Base-by-base conservation (phyloP, 352 stramenopile genomes). In the Globisporangium camurandrum region DNA sequence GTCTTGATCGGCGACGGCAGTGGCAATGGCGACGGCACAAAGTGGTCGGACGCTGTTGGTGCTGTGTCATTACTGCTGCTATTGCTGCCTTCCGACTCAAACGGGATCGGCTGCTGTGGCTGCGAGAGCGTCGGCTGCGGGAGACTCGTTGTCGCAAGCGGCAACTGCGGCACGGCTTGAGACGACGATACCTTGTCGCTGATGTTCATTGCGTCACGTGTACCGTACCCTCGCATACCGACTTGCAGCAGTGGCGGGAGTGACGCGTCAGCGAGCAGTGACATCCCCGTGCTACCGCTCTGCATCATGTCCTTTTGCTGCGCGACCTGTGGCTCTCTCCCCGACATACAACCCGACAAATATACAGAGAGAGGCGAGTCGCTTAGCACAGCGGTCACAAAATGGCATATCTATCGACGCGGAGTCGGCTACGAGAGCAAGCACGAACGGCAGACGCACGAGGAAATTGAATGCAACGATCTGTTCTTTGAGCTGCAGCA, bases 381-480 rank as follows among this genome's bases (percentile, higher is more conserved):
- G n/a, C n/a, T n/a, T n/a, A n/a, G n/a, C n/a, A n/a, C n/a, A n/a
- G n/a, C n/a, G n/a, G n/a, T n/a, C n/a, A n/a, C n/a, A n/a, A n/a
- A n/a, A n/a, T n/a, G n/a, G n/a, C n/a, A n/a, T n/a, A n/a, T n/a
- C n/a, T n/a, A n/a, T n/a, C n/a, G n/a, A n/a, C n/a, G n/a, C n/a
- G n/a, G n/a, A n/a, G n/a, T n/a, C n/a, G n/a, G n/a, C n/a, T n/a
- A n/a, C n/a, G n/a, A n/a, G n/a, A n/a, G n/a, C n/a, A n/a, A n/a
- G n/a, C n/a, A n/a, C n/a, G n/a, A n/a, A n/a, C n/a, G n/a, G n/a
- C 22, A 9, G 4, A 28, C 55, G 39, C 71, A 96, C 86, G 27
- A 97, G 63, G 55, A 95, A 96, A 65, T 97, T 97, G 60, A 95
- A 97, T 9, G 84, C 75, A 16, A 90, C 55, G 51, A 96, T 91